Percentiles rank a stretch among this genome's conserved stretches.
Conservation (phyloP, 164 flowering plant genomes). For the Nymphaea thermarum region DNA sequence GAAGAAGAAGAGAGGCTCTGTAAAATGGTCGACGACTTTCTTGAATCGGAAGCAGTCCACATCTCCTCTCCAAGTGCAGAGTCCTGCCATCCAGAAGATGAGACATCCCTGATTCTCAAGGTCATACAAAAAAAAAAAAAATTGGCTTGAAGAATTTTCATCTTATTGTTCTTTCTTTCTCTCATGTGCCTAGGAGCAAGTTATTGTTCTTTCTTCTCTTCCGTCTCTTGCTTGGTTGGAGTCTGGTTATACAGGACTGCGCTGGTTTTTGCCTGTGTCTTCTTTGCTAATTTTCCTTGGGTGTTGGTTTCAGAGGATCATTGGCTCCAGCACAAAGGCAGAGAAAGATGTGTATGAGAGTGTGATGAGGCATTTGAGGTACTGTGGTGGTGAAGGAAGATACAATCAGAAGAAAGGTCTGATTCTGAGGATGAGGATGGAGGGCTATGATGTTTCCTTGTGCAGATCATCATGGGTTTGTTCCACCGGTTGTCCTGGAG, state of each 20-base stretch:
- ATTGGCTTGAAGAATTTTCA: background rate
- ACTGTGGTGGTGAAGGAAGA: conserved; percentile 11
- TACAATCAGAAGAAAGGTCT: conserved; percentile 24
- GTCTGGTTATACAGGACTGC: background rate
- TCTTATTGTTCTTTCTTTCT: background rate
- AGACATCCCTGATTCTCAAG: background rate
- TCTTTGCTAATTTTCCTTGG: background rate
- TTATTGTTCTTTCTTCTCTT: background rate
- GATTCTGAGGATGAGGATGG: conserved; percentile 21
- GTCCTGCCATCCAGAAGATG: background rate
- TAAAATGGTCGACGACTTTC: conserved; percentile 53
- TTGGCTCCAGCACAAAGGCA: conserved; percentile 13
- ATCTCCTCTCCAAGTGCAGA: conserved; percentile 9
- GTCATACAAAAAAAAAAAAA: background rate
- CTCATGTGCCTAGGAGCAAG: background rate
- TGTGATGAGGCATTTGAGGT: conserved; percentile 22
- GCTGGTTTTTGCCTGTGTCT: background rate
- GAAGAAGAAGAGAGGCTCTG: conserved; percentile 37
- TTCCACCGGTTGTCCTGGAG: conserved; percentile 22
- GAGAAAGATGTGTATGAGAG: conserved; percentile 25
- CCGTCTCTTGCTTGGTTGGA: background rate
- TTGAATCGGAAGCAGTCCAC: conserved; percentile 34
- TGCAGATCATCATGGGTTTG: conserved; percentile 37
- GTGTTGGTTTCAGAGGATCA: conserved; percentile 23
- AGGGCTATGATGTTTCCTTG: conserved; percentile 33